A percentile compares a stretch with the other conserved stretches of the same genome.
These are phyloP conservation scores for Trichopus zeylanicus DNA, from an alignment of 116 monocot species.

Conservation along the genomic window DNA sequence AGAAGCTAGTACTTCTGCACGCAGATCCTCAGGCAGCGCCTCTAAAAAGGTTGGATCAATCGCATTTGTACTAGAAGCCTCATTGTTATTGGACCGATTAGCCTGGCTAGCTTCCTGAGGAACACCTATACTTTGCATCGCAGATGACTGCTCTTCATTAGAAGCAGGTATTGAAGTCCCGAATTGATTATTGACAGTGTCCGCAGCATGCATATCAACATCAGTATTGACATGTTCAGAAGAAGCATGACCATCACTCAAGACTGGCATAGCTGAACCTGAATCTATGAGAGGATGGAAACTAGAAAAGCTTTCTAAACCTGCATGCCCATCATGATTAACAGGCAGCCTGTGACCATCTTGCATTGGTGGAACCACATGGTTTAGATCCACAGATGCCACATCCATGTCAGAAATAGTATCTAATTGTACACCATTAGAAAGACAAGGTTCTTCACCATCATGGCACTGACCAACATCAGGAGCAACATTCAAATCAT, in stretches of 20 bases:
- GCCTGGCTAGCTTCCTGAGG: slow-evolving; percentile 18
- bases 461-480: slow-evolving; percentile 11
- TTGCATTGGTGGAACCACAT: slow-evolving; percentile 23
- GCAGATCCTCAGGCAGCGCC: slow-evolving; percentile 71
- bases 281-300: slow-evolving; percentile 41
- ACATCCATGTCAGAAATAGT: slow-evolving; percentile 20
- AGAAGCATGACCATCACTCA: slow-evolving; percentile 41
- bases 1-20: slow-evolving; percentile 72
- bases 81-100: slow-evolving; percentile 25
- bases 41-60: slow-evolving; percentile 73
- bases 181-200: slow-evolving; percentile 23
- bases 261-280: slow-evolving; percentile 24
- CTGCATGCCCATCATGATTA: slow-evolving; percentile 4
- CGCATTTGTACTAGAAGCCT: slow-evolving; percentile 34
- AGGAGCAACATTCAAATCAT: slow-evolving; percentile 14
- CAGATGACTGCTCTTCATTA: slow-evolving; percentile 17
- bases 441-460: slow-evolving; percentile 7
- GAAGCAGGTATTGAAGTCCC: slow-evolving; percentile 17
- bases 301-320: slow-evolving; percentile 33
- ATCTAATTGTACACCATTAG: slow-evolving; percentile 7
- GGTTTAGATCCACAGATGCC: slow-evolving; percentile 14
- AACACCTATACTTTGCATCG: slow-evolving; percentile 10
- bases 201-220: slow-evolving; percentile 31
- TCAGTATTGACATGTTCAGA: slow-evolving; percentile 21
- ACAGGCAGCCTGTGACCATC: slow-evolving; percentile 21